Base-by-base conservation (phyloP, 1,139 yeast genomes). In the Saccharomyces hybrid region DNA sequence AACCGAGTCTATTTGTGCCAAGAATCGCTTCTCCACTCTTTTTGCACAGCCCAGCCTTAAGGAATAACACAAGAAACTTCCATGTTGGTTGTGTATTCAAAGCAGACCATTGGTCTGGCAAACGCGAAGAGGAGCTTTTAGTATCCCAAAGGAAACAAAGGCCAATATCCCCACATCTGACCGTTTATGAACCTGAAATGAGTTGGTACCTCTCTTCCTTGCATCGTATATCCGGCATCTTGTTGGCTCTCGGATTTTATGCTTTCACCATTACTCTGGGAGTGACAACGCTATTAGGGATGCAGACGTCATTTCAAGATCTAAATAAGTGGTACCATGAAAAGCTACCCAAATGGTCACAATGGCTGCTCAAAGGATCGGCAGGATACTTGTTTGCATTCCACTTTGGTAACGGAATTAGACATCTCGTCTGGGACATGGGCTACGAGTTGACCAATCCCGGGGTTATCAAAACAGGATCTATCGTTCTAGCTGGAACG, bases 361-460 rank as follows among this genome's bases (percentile, higher is more conserved):
- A 90, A 74, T 64, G 81, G 57, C 77, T 78, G 44, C 73, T 82
- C 57, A 93, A 93, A 76, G 84, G 85, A 51, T 66, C 81, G 46
- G 82, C 85, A 66, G 83, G 95, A 4, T 80, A 81, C 74, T 93
- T 97, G 61, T 90, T 93, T 72, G 87, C 87, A 48, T 90, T 80
- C 84, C 99, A 93, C 73, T 69, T 79, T 51, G 81, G 78, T 71
- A 90, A 91, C 72, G 97, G 98, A 65, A 60, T 91, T 59, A 88
- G 99, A 80, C 99, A 93, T 72, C 76, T 91, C 74, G 68, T 88
- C 56, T 93, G 98, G 98, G 98, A 93, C 72, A 71, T 83, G 54
- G 91, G 93, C 70, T 76, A 74, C 62, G 86, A 84, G 71, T 80
- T 89, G 69, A 79, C 90, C 60, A 65, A 86, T 61, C 80, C 83